Conservation (phyloP, 2,329 filamentous ascomycete genomes). For the Trichoderma sp. region DNA sequence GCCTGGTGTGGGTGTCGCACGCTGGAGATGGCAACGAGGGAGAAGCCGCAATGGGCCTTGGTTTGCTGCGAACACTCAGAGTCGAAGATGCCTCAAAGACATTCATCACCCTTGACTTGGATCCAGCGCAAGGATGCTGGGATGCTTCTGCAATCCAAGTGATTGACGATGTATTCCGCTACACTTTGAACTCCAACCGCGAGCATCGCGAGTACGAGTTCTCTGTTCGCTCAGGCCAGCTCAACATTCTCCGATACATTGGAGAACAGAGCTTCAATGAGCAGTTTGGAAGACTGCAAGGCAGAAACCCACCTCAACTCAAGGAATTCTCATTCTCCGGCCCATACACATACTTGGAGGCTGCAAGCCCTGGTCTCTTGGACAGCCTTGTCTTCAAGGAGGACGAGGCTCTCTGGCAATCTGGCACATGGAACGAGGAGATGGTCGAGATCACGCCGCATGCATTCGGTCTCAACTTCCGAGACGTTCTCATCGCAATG, state of each 20-base stretch:
- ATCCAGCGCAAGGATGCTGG: neutral
- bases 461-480: conserved; percentile 28
- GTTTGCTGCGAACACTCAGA: neutral
- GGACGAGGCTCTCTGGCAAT: neutral
- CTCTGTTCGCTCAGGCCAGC: neutral
- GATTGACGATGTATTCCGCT: neutral
- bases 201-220: neutral
- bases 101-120: neutral
- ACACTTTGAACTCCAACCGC: neutral
- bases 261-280: neutral
- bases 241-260: neutral
- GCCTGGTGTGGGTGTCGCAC: neutral
- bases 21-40: neutral
- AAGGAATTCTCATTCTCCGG: neutral
- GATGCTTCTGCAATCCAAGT: neutral
- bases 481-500: conserved; percentile 15
- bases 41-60: neutral
- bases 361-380: neutral
- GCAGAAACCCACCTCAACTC: neutral
- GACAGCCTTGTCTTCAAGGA: neutral
- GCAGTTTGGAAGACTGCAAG: neutral
- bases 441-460: conserved; percentile 28
- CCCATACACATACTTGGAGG: neutral
- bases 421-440: neutral
- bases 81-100: neutral